Evolutionary conservation across 2,329 filamentous ascomycete species (phyloP), one percentile per base, ranked within the genome.

Genomic region (Blumeria hordei): DNA sequence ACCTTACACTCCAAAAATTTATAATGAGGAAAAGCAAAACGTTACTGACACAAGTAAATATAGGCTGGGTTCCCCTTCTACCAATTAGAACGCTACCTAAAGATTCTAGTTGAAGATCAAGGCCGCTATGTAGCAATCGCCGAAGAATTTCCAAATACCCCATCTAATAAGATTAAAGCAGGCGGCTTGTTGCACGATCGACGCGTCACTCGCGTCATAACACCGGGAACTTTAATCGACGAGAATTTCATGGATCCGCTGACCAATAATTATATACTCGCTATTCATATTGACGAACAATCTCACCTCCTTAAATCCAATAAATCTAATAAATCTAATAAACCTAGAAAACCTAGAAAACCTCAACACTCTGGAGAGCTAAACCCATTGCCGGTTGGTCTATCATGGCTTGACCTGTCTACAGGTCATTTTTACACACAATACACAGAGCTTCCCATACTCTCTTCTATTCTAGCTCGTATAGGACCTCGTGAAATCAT

Each of bases 221-320:
- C 92, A 0, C 88, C 92, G 0, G 92, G 92, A 18, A 98, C 92
- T 1, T 72, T 98, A 55, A 94, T 98, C 60, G 92, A 98, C 67
- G 92, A 98, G 69, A 88, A 88, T 62, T 98, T 96, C 67, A 88
- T 98, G 73, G 86, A 96, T 65, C 86, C 88, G 1, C 90, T 85
- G 65, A 80, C 85, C 62, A 95, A 92, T 68, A 96, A 95, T 66
- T 98, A 90, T 66, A 74, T 96, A 36, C 76, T 96, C 65, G 82
- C 85, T 39, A 76, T 96, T 51, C 78, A 93, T 64, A 66, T 83
- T 33, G 68, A 73, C 57, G 56, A 62, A 5, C 50, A 62, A 34
- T 18, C 43, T 11, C 11, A 36, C 3, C 32, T 16, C 18, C 14
- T 10, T 37, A 16, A 53, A 8, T 11, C 50, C 50, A 28, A n/a